Evolutionary conservation across 139 green algal species (phyloP).

Genomic region (Medakamo hakoo): DNA sequence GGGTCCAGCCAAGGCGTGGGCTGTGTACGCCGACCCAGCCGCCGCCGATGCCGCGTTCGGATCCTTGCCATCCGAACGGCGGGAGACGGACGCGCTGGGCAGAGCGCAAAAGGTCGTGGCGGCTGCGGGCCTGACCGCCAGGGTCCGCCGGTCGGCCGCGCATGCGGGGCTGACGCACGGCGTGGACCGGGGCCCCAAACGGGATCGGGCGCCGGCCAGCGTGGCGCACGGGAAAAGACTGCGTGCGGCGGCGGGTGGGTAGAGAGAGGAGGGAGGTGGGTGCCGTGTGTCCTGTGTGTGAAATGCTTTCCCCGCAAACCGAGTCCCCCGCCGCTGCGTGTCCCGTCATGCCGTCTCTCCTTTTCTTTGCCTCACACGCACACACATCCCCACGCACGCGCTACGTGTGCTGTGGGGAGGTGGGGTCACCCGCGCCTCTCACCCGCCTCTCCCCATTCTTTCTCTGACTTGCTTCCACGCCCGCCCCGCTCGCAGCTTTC

Average conservation of each 20-base stretch:
- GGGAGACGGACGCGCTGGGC: neutral
- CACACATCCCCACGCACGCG: neutral
- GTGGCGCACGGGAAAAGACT: neutral
- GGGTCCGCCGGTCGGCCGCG: neutral
- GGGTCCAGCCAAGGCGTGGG: constrained; percentile 4
- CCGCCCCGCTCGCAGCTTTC: neutral
- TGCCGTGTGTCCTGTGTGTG: no score
- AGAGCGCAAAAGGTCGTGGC: neutral
- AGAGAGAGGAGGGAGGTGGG: no score
- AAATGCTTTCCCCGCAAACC: no score
- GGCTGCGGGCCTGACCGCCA: no score
- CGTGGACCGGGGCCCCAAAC: neutral
- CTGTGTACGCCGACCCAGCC: constrained; percentile 13
- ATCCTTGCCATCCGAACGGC: constrained; percentile 4
- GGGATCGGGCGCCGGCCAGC: neutral
- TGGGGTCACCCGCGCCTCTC: no score
- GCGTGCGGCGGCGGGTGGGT: neutral
- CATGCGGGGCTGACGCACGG: neutral
- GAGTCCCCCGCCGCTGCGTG: no score
- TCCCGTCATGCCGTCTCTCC: no score
- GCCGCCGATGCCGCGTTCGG: constrained; percentile 15
- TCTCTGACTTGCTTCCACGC: neutral
- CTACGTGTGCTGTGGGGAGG: no score
- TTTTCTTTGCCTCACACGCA: neutral
- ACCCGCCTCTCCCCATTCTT: no score